Evolutionary conservation across 805 yeast species (phyloP).

Genomic region (Myxozyma monticola): DNA sequence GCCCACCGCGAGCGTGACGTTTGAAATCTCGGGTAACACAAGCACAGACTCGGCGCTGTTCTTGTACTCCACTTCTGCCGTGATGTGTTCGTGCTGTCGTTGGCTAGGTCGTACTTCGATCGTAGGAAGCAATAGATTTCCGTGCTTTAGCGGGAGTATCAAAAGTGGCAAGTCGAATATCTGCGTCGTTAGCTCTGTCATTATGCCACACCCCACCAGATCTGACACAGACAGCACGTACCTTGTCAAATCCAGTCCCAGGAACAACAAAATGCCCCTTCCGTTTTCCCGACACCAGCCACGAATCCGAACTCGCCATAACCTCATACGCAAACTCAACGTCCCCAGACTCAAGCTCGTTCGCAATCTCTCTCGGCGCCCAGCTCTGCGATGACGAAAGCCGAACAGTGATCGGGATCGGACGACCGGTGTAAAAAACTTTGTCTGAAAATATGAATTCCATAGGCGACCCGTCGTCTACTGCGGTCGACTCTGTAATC

Average conservation of each 20-base stretch:
- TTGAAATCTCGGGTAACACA: conserved; percentile 60
- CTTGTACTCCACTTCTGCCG: conserved; percentile 61
- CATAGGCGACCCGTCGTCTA: conserved; percentile 1
- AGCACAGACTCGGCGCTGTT: conserved; percentile 69
- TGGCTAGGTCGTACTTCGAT: conserved; percentile 47
- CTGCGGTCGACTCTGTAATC: background rate
- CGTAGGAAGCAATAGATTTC: conserved; percentile 68
- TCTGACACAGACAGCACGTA: background rate
- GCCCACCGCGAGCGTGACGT: conserved; percentile 15
- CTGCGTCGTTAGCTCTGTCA: conserved; percentile 34
- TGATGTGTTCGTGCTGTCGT: conserved; percentile 38
- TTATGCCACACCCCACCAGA: conserved; percentile 23
- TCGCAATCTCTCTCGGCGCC: conserved; percentile 35
- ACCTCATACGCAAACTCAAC: conserved; percentile 50
- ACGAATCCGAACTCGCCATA: conserved; percentile 58
- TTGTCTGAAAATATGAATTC: conserved; percentile 32
- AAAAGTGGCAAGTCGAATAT: conserved; percentile 42
- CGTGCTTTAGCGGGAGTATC: conserved; percentile 74
- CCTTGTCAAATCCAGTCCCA: background rate
- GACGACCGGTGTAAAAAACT: conserved; percentile 62
- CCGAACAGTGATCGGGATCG: conserved; percentile 49
- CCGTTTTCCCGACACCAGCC: conserved; percentile 79
- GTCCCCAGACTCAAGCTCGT: conserved; percentile 1
- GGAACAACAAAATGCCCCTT: conserved; percentile 47
- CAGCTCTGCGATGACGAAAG: conserved; percentile 51